These are phyloP conservation scores for Myriosclerotinia scirpicola DNA, from an alignment of 2,329 filamentous ascomycete species.

Conservation along the genomic window DNA sequence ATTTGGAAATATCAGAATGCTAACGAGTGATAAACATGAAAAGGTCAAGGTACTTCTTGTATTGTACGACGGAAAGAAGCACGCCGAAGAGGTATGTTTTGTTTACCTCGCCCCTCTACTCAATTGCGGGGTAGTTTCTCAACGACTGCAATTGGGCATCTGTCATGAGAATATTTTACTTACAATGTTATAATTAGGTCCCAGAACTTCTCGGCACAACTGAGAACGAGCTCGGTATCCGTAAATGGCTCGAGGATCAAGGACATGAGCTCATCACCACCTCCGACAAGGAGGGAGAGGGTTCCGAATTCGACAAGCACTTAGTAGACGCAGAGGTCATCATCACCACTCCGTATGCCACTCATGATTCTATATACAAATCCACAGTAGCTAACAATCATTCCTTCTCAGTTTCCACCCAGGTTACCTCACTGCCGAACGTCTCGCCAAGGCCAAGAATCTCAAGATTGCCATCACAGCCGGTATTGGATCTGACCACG, in stretches of 20 bases:
- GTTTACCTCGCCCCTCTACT: slow-evolving; percentile 4
- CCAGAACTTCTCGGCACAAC: slow-evolving; percentile 83
- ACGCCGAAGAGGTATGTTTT: slow-evolving; percentile 69
- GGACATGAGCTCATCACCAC: slow-evolving; percentile 97
- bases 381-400: not conserved
- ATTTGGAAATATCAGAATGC: slow-evolving; percentile 40
- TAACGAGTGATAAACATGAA: slow-evolving; percentile 39
- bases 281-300: slow-evolving; percentile 93
- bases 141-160: slow-evolving; percentile 26
- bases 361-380: slow-evolving; percentile 19
- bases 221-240: slow-evolving; percentile 95
- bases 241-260: slow-evolving; percentile 96
- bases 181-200: slow-evolving; percentile 48
- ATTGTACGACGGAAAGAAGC: slow-evolving; percentile 84
- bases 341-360: slow-evolving; percentile 88
- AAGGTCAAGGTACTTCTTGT: slow-evolving; percentile 95
- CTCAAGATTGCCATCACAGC: slow-evolving; percentile 96
- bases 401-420: slow-evolving; percentile 77
- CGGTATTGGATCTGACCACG: slow-evolving; percentile 97
- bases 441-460: slow-evolving; percentile 97
- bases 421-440: slow-evolving; percentile 94
- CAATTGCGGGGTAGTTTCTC: slow-evolving; percentile 12
- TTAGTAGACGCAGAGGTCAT: slow-evolving; percentile 96
- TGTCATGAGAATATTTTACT: not conserved
- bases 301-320: slow-evolving; percentile 92